A percentile compares a stretch with the other conserved stretches of the same genome.
These are phyloP conservation scores for Helianthus tuberosus DNA, from an alignment of 129 eudicot species.

Conservation along the genomic window DNA sequence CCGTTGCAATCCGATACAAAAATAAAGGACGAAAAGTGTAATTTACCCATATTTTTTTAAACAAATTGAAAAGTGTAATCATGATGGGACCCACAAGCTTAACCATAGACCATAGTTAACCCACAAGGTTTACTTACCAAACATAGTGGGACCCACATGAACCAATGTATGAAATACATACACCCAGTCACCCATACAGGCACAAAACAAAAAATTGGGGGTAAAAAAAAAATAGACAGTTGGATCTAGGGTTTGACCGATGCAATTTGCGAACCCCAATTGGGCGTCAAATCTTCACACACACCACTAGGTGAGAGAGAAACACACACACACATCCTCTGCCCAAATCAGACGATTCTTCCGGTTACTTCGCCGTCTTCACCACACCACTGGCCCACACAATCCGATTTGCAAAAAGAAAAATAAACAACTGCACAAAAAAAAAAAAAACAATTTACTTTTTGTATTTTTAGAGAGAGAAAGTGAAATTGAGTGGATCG, in stretches of 20 bases:
- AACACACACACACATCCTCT: not conserved
- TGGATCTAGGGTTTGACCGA: conserved; percentile 47
- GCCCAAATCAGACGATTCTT: conserved; percentile 42
- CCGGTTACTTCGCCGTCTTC: conserved; percentile 49
- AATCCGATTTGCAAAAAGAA: conserved; percentile 19
- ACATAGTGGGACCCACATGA: conserved; percentile 17
- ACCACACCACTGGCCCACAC: conserved; percentile 46
- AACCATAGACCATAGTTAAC: conserved; percentile 24
- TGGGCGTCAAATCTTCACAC: conserved; percentile 39
- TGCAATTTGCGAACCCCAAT: conserved; percentile 19
- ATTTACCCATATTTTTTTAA: too few relatives aligned
- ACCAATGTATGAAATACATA: not conserved
- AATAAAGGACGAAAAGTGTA: too few relatives aligned
- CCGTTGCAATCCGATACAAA: too few relatives aligned
- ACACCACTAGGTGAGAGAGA: conserved; percentile 44
- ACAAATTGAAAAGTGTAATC: not conserved
- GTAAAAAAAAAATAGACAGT: conserved; percentile 14
- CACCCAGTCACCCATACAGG: not conserved
- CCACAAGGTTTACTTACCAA: conserved; percentile 5
- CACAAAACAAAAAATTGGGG: conserved; percentile 28
- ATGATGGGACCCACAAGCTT: not conserved
- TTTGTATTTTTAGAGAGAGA: conserved; percentile 23
- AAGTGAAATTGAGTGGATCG: conserved; percentile 27
- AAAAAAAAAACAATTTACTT: too few relatives aligned
- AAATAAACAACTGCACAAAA: conserved; percentile 11